Evolutionary conservation across 805 yeast genomes (phyloP), one percentile per base, ranked within the genome.

Genomic region (Candida nonsorbophila): DNA sequence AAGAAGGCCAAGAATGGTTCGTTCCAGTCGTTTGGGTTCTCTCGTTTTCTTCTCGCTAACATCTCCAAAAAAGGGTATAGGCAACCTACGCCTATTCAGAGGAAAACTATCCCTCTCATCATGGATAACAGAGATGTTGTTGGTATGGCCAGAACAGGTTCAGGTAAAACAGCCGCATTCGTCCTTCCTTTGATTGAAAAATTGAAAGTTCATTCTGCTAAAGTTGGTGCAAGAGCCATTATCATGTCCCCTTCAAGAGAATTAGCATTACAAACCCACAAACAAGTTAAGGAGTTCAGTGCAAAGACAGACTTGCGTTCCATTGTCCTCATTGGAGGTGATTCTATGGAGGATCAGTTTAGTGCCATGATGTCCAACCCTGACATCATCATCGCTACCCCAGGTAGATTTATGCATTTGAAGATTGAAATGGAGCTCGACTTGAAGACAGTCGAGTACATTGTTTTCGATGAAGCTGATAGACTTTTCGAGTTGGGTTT

Each of bases 131-230:
- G 94, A 49, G 98, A 92, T 59, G 94, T 92, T 23, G 98, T 92
- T 10, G 99, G 97, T 51, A 92, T 92, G 99, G 99, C 99, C 10
- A 74, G 99, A 50, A 92, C 99, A 0, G 99, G 99, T 47, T 84
- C 95, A 15, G 99, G 99, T 69, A 92, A 92, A 53, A 92, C 99
- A 0, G 98, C 98, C 6, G 97, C 98, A 1, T 92, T 92, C 53
- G 73, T 85, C 13, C 61, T 92, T 31, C 99, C 99, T 3, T 69
- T 92, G 65, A 69, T 92, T 40, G 97, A 92, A 45, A 79, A 74
- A 49, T 67, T 90, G 43, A 85, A 84, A 53, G 57, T 77, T 2
- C 97, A 90, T 52, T 75, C 84, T 24, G 87, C 95, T 17, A 83
- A 77, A 50, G 81, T 84, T 24, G 98, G 98, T 38, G 79, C 79